Evolutionary conservation across 2,329 filamentous ascomycete species (phyloP), one percentile per base, ranked within the genome.

Genomic region (Fusarium sarcochroum): DNA sequence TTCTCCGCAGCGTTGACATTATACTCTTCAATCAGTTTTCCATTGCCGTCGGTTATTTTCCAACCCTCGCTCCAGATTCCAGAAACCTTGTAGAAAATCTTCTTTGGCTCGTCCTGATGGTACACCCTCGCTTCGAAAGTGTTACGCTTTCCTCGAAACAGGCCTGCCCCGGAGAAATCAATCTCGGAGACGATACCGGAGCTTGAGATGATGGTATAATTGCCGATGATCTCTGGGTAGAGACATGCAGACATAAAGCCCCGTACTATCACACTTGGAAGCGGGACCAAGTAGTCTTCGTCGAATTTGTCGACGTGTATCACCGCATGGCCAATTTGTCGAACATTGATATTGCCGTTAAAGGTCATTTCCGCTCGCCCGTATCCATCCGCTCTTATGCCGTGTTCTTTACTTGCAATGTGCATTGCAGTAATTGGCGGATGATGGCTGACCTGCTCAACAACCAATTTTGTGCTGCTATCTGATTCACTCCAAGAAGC

Each of bases 381-480:
- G 48, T 85, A 86, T 5, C 84, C 84, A 63, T 85, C 80, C 5
- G 84, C 80, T 18, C 82, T 79, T 17, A 86, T 81, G 11, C 81
- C 80, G 54, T 82, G 76, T 14, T 79, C 76, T 17, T 75, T 67
- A 68, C 84, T 81, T 23, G 75, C 71, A 30, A 86, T 81, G 73
- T 84, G 83, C 75, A 86, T 85, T 3, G 84, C 84, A 4, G 84
- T 86, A 42, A 86, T 84, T 18, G 84, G 84, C 23, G 84, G 84
- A 71, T 86, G 84, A 62, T 86, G 84, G 68, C 80, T 83, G 63
- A 86, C 84, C 72, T 86, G 84, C 73, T 86, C 84, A 30, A 70
- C 59, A 5, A 71, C 69, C 21, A 83, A 78, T 7, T 75, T 79
- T 1, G 74, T 77, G 14, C 71, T 63, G 13, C 72, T 73, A 21